Evolutionary conservation across 169 alveolate species (phyloP), one percentile per base, ranked within the genome.

Genomic region (Plasmodium yoelii): DNA sequence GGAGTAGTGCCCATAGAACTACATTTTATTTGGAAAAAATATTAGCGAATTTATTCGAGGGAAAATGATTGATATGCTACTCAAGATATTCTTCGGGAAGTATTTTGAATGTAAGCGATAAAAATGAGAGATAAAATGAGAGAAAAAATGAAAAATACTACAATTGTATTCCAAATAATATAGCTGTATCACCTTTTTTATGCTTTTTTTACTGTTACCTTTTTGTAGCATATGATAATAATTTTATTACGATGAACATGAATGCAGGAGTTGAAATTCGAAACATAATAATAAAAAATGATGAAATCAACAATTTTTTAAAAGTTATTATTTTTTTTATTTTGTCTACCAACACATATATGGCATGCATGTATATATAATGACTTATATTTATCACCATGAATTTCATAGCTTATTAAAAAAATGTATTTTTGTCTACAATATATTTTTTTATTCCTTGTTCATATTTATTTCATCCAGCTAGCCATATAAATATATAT

Each of bases 231-330:
- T 24, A 65, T 53, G 88, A 75, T 59, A 75, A 75, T 24, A 75
- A 75, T 19, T 75, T 75, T 26, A 19, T 75, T 44, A 75, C 75
- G 39, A 47, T 75, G 88, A 75, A 75, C 22, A 75, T 75, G 88
- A 64, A 49, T n/a, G 65, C 75, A 9, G 88, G 88, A 39, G 63
- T 75, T 24, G 88, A 75, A 61, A 75, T 75, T 46, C 24, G 88
- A 64, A 75, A 75, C 53, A 75, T 75, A 28, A 61, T 75, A 34
- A 75, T 75, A 61, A 75, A 75, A 53, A 75, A 75, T 39, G 88
- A 75, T 44, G 88, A 75, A 47, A 75, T 75, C 47, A 75, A 75
- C 44, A 46, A 75, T 13, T 75, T 75, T 49, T 75, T 75, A 75
- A 75, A 75, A 65, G 88, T 75, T 61, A 70, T 70, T 22, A 10